phyloP scores from a whole-genome alignment of 441 rosid genomes.

The Adansonia rubrostipa region DNA sequence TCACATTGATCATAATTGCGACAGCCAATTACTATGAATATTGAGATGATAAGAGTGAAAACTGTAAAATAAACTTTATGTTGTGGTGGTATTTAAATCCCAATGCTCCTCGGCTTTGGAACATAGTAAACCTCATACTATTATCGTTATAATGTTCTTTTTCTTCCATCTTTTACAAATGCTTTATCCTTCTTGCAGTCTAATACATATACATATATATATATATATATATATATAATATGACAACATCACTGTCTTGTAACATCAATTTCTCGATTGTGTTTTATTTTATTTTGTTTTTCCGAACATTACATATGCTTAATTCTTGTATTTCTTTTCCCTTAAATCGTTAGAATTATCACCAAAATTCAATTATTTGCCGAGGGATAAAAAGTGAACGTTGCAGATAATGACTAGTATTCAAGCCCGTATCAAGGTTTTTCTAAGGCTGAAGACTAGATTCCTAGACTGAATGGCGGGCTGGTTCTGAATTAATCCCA shows the following conservation, averaged over 20 bases:
- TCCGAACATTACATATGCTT: background rate
- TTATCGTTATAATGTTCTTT: background rate
- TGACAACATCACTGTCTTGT: no score
- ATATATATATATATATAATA: background rate
- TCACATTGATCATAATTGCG: no score
- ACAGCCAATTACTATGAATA: no score
- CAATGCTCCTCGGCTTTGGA: background rate
- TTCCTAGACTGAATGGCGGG: background rate
- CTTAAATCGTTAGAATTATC: background rate
- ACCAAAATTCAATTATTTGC: no score
- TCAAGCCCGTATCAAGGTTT: no score
- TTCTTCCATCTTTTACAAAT: background rate
- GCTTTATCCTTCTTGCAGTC: constrained; percentile 9
- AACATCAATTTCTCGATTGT: background rate
- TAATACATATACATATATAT: background rate
- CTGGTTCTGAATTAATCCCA: background rate
- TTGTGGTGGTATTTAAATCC: background rate
- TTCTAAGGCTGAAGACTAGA: background rate
- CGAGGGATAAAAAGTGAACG: no score
- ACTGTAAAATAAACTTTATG: background rate
- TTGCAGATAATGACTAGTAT: background rate
- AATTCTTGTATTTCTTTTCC: background rate
- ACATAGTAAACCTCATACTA: constrained; percentile 3
- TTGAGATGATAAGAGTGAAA: no score
- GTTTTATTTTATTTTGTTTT: background rate